A percentile compares a stretch with the other conserved stretches of the same genome.
phyloP scores from a whole-genome alignment of 2,329 filamentous ascomycete genomes.

The Trichoderma harzianum region DNA sequence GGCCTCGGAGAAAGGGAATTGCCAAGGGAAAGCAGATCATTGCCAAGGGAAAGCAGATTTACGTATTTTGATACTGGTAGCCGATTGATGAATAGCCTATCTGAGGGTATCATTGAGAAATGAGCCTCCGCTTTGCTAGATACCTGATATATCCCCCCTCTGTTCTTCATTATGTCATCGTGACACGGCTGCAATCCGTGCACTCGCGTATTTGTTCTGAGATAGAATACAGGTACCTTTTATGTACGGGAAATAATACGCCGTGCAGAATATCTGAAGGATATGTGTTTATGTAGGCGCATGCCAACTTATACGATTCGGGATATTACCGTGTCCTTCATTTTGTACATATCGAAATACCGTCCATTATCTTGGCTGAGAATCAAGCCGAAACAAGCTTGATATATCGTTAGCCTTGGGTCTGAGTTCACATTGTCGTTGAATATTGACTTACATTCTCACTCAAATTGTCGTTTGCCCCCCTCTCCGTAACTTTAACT shows the following conservation, averaged over 20 bases:
- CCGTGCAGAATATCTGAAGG: background rate
- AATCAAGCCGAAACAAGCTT: background rate
- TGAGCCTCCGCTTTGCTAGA: background rate
- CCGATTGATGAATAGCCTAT: background rate
- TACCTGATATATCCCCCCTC: background rate
- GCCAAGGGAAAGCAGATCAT: background rate
- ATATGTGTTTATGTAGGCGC: background rate
- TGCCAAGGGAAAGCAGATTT: background rate
- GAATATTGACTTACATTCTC: background rate
- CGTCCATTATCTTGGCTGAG: background rate
- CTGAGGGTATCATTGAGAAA: background rate
- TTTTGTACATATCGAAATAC: background rate
- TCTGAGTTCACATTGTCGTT: background rate
- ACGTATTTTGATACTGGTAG: background rate
- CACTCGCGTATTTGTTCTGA: background rate
- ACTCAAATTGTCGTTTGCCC: background rate
- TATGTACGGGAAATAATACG: background rate
- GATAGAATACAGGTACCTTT: background rate
- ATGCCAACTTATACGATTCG: background rate
- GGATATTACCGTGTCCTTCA: background rate
- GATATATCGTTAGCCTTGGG: background rate
- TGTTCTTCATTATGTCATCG: background rate
- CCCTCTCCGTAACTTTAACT: conserved; percentile 17
- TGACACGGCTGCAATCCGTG: background rate
- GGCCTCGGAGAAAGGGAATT: background rate